phyloP scores from a whole-genome alignment of 2,329 filamentous ascomycete species.

The Emergomyces africanus region DNA sequence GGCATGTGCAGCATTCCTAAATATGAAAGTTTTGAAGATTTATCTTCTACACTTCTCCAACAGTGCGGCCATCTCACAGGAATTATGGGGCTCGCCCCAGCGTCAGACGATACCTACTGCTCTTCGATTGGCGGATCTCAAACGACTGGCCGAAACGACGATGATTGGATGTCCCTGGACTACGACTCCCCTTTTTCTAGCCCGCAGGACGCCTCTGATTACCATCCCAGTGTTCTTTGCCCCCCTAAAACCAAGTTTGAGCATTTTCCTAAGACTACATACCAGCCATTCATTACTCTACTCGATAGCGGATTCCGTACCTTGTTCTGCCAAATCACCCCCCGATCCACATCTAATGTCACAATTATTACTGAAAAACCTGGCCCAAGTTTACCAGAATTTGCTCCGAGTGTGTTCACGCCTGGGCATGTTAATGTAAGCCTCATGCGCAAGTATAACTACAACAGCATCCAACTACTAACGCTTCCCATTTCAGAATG shows the following conservation, averaged over 20 bases:
- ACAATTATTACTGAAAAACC: constrained; percentile 3
- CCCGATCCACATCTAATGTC: neutral
- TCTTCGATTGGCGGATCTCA: neutral
- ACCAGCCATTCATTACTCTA: constrained; percentile 9
- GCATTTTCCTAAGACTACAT: neutral
- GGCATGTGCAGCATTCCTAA: neutral
- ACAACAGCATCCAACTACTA: neutral
- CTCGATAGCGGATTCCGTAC: constrained; percentile 17
- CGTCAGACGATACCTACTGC: neutral
- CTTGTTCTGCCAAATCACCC: constrained; percentile 9
- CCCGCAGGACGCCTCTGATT: constrained; percentile 5
- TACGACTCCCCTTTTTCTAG: constrained; percentile 10
- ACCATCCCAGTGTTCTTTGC: neutral
- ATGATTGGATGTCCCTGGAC: constrained; percentile 6
- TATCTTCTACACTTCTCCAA: neutral
- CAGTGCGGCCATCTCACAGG: neutral
- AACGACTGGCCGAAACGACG: neutral
- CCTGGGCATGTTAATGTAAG: constrained; percentile 20
- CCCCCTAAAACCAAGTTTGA: neutral
- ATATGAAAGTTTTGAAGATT: neutral
- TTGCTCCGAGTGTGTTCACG: constrained; percentile 21
- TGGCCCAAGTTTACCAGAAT: constrained; percentile 12
- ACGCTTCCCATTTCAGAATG: constrained; percentile 16
- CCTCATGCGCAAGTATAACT: neutral
- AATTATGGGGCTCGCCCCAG: no score